Base-by-base conservation (phyloP, 768 basidiomycete genomes). In the Tulasnella sp. region DNA sequence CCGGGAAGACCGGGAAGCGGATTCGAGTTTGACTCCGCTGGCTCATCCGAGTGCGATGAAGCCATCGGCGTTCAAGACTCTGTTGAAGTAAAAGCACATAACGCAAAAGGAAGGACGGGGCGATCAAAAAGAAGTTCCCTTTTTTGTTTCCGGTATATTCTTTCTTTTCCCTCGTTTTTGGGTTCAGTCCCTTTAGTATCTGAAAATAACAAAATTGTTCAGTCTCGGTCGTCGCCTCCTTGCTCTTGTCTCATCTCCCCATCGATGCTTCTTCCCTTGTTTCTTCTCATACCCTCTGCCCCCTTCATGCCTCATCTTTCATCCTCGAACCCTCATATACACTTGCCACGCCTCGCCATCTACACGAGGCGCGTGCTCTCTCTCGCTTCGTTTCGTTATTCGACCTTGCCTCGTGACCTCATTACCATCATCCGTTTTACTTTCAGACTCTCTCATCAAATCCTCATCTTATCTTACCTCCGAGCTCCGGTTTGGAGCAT, bases 41-140 rank as follows among this genome's bases (percentile, higher is more conserved):
- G 77, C 34, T 41, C 77, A 78, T 37, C 50, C 48, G 77, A 78
- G 69, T 12, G 60, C 77, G 40, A 69, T 44, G 54, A 64, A 64
- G 54, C 41, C 42, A 22, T 78, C 54, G 50, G 50, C 42, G 77
- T 54, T 69, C 77, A 44, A 44, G 34, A 48, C 48, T 37, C n/a
- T 64, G 54, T 64, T 60, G 28, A 60, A 69, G 77, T 44, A 78
- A 64, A 64, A 64, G 20, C 41, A 18, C 34, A 58, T 34, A 11
- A 58, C 22, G 48, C 18, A 37, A 11, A 69, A 37, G 77, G 37
- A 60, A n/a, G 22, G 28, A 40, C 11, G n/a, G 64, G 28, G 37
- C 40, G 50, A 46, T 46, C 46, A 14, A 46, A 74, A 72, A 22
- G n/a, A 37, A 14, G 11, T 24, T 58, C 37, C 22, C 64, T 78